Percentiles rank a stretch among this genome's conserved stretches.
Evolutionary conservation across 2,329 filamentous ascomycete genomes (phyloP).

Genomic region (Fusarium mexicanum): DNA sequence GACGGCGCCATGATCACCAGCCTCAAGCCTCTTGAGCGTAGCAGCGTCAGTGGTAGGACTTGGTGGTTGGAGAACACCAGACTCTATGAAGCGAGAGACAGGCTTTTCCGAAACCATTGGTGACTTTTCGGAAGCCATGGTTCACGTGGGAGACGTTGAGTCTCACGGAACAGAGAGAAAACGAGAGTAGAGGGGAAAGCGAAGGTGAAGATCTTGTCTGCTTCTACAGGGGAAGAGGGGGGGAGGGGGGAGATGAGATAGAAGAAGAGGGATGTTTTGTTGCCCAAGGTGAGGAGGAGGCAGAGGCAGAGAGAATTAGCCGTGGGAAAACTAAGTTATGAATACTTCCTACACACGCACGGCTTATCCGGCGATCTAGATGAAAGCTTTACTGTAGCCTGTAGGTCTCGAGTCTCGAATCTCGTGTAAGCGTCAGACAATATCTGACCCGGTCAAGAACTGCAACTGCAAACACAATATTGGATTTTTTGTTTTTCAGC

Average conservation of each 20-base stretch:
- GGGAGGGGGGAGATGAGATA: not conserved
- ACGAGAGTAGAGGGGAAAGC: not conserved
- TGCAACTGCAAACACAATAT: not conserved
- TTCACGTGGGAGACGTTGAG: not conserved
- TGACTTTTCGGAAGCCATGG: slow-evolving; percentile 9
- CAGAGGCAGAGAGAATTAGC: not conserved
- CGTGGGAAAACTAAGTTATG: slow-evolving; percentile 29
- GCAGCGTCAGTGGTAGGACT: slow-evolving; percentile 31
- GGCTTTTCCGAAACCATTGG: slow-evolving; percentile 29
- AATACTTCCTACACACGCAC: slow-evolving; percentile 11
- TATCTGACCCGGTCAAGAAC: not conserved
- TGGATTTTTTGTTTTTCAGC: not conserved
- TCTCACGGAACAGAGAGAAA: not conserved
- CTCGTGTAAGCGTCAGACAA: slow-evolving; percentile 1
- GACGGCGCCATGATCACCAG: slow-evolving; percentile 4
- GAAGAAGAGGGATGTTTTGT: not conserved
- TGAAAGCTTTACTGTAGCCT: not conserved
- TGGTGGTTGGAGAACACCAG: slow-evolving; percentile 24
- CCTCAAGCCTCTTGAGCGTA: slow-evolving; percentile 32
- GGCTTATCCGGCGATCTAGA: slow-evolving; percentile 10
- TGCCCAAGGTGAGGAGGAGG: slow-evolving; percentile 4
- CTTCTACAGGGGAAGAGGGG: not conserved
- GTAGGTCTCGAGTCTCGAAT: not conserved
- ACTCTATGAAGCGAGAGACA: slow-evolving; percentile 36
- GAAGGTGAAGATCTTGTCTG: slow-evolving; percentile 9